Conservation (phyloP, 306 rosid species). For the Cicer yamashitae region DNA sequence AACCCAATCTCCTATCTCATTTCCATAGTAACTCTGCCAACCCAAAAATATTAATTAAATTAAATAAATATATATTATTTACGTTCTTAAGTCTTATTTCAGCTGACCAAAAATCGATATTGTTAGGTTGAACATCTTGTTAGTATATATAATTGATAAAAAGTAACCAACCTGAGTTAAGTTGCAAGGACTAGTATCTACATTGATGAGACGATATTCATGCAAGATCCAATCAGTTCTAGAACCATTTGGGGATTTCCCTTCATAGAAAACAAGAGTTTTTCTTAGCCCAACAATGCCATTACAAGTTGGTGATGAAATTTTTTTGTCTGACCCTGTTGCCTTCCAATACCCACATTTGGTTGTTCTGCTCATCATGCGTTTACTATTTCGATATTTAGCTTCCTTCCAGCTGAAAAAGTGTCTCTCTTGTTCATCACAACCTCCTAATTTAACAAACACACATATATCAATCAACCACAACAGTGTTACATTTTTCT, state of each 20-base stretch:
- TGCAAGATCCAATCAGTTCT: constrained; percentile 84
- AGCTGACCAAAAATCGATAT: too few relatives aligned
- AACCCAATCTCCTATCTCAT: constrained; percentile 74
- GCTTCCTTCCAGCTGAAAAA: constrained; percentile 73
- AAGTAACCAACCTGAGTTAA: constrained; percentile 49
- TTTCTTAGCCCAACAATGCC: constrained; percentile 66
- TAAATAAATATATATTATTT: neutral
- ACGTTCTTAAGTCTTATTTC: too few relatives aligned
- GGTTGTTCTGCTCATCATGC: constrained; percentile 70
- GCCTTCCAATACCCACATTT: constrained; percentile 89
- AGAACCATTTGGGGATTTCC: constrained; percentile 60
- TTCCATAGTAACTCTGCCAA: constrained; percentile 48
- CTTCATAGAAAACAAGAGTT: constrained; percentile 67
- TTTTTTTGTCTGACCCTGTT: constrained; percentile 72
- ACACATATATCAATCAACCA: neutral
- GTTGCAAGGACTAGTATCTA: constrained; percentile 26
- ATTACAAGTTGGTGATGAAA: constrained; percentile 51
- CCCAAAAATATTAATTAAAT: neutral
- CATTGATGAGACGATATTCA: constrained; percentile 70
- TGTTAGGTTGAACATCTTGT: too few relatives aligned
- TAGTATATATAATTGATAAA: too few relatives aligned
- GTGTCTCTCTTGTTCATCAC: constrained; percentile 70
- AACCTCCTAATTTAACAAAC: constrained; percentile 48
- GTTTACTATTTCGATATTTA: constrained; percentile 61
- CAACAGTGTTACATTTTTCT: neutral